Evolutionary conservation across 768 basidiomycete genomes (phyloP).

Genomic region (Auricularia auricula-judae): DNA sequence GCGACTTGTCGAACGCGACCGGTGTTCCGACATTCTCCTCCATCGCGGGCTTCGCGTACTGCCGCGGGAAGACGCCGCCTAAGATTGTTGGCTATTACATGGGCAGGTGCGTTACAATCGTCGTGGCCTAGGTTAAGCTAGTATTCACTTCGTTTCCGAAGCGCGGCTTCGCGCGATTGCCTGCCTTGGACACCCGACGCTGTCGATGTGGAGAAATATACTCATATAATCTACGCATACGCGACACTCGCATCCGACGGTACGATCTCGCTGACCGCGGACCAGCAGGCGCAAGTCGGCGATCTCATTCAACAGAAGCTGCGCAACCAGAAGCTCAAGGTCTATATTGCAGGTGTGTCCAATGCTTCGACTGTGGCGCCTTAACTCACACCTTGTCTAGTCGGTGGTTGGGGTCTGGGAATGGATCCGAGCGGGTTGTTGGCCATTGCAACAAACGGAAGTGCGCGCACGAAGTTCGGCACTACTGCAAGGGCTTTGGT

Average conservation of each 20-base stretch:
- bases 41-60: background rate
- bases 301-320: background rate
- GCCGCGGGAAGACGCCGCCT: background rate
- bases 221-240: background rate
- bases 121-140: background rate
- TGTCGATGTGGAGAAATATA: background rate
- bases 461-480: background rate
- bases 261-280: background rate
- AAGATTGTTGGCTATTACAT: background rate
- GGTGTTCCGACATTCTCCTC: background rate
- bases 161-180: background rate
- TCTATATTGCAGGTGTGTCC: background rate
- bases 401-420: background rate
- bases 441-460: background rate
- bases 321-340: background rate
- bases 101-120: background rate
- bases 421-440: background rate
- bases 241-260: background rate
- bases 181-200: background rate
- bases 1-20: background rate
- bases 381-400: background rate
- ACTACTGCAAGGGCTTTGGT: background rate
- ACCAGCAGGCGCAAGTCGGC: background rate
- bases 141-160: background rate
- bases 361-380: background rate